phyloP scores from a whole-genome alignment of 306 rosid genomes.

The Gleditsia sinensis region DNA sequence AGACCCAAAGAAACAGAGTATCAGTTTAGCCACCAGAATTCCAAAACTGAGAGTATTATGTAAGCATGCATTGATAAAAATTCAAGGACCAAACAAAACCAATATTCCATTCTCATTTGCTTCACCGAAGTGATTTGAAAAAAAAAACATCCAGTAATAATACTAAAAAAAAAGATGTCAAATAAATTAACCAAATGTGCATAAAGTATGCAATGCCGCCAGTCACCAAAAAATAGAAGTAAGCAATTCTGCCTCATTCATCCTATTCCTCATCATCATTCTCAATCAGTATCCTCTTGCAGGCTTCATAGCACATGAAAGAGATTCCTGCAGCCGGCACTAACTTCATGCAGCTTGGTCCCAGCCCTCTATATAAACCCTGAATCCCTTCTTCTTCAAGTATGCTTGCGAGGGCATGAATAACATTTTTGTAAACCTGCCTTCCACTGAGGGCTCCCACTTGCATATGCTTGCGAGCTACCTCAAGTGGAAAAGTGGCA shows the following conservation, averaged over 20 bases:
- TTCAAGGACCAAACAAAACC: background rate
- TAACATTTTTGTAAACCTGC: conserved; percentile 72
- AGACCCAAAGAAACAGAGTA: no score
- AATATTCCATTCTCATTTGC: conserved; percentile 26
- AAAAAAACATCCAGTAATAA: background rate
- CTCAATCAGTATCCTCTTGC: conserved; percentile 85
- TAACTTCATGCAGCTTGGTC: conserved; percentile 96
- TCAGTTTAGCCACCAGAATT: background rate
- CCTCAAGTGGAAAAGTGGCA: conserved; percentile 94
- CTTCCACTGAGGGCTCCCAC: conserved; percentile 95
- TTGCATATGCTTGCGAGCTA: conserved; percentile 99
- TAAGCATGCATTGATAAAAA: background rate
- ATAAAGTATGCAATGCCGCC: background rate
- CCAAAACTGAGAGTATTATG: background rate
- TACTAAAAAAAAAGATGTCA: conserved; percentile 7
- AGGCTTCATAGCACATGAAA: conserved; percentile 98
- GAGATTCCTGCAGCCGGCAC: conserved; percentile 98
- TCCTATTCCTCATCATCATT: conserved; percentile 55
- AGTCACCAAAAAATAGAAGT: background rate
- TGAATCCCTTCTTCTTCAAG: conserved; percentile 75
- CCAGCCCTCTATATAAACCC: conserved; percentile 86
- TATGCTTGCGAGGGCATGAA: conserved; percentile 85
- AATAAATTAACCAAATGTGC: background rate
- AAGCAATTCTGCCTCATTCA: background rate
- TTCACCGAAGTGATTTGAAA: conserved; percentile 12